Base-by-base conservation (phyloP, 1,284 basidiomycete species). In the Uromyces viciae-fabae region DNA sequence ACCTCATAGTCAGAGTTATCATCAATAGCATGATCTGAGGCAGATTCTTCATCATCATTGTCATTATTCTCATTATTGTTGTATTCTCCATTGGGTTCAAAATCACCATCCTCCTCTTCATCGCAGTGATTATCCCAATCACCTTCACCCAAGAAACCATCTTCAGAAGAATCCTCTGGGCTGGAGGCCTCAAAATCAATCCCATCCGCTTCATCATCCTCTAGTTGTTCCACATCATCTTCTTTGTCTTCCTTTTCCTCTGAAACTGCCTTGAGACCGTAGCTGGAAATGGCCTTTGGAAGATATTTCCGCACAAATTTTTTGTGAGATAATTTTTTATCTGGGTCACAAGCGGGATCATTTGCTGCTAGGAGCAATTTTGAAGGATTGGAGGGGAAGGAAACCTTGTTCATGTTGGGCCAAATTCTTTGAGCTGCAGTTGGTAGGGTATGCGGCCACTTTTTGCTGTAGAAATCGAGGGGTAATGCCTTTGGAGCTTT, bases 401-500 rank as follows among this genome's bases (percentile, higher is more conserved):
- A 60, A 15, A 69, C 75, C 36, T 46, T n/a, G n/a, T 14, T 42
- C 0, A 22, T 1, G 11, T 66, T 22, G 2, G 46, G 40, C 3
- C 49, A 52, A 15, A 9, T 5, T 14, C 33, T 40, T 31, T 69
- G 75, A 38, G 66, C 62, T 3, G 31, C 7, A 11, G 22, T 49
- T 9, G 38, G 60, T 49, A 77, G 19, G 2, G 31, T 3, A 11
- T n/a, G 5, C 17, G 52, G 25, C 75, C 75, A 77, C 17, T 52
- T 33, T 8, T 15, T 3, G n/a, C 28, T 17, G 36, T 77, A 77
- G 49, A 68, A 77, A 22, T 77, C 75, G 2, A 77, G 15, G 17
- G 75, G 75, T 19, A 77, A 40, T 11, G 19, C n/a, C 40, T 33
- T 74, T 15, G 52, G 72, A 11, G 38, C 72, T 31, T 74, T 74